These are phyloP conservation scores for Plantago ovata DNA, from an alignment of 257 asterid genomes.

Conservation along the genomic window DNA sequence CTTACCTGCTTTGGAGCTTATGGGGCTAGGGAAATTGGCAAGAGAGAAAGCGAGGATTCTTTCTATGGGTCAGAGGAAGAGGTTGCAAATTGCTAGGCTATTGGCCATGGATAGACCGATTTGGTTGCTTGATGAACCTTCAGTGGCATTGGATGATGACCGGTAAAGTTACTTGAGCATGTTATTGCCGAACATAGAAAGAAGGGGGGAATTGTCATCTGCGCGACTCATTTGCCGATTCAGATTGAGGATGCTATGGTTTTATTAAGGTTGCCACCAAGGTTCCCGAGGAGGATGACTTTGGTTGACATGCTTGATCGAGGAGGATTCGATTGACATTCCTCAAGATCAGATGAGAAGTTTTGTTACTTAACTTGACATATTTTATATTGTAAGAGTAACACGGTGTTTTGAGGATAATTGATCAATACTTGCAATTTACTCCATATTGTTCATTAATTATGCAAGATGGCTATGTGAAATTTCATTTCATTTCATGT, in stretches of 20 bases:
- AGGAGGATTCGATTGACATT: constrained; percentile 35
- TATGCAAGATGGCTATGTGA: too few species aligned
- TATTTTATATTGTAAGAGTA: neutral
- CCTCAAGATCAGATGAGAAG: neutral
- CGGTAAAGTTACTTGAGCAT: constrained; percentile 59
- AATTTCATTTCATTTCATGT: too few species aligned
- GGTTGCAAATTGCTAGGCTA: constrained; percentile 76
- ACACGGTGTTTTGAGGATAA: neutral
- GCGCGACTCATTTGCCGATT: constrained; percentile 58
- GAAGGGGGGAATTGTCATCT: constrained; percentile 71
- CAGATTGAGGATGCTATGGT: constrained; percentile 53
- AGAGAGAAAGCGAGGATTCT: constrained; percentile 77
- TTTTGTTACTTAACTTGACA: neutral
- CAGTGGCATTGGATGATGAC: constrained; percentile 77
- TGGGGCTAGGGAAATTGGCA: constrained; percentile 79
- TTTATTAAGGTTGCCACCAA: constrained; percentile 48
- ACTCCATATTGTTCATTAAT: neutral
- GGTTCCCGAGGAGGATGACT: constrained; percentile 56
- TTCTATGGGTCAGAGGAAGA: constrained; percentile 81
- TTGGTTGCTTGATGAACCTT: constrained; percentile 93
- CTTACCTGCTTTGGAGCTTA: constrained; percentile 61
- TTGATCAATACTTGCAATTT: neutral
- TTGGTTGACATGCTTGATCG: constrained; percentile 55
- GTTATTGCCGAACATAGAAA: constrained; percentile 67
- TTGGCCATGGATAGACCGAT: constrained; percentile 82